A percentile compares a stretch with the other conserved stretches of the same genome.
Evolutionary conservation across 2,329 filamentous ascomycete genomes (phyloP).

Genomic region (Epichloe sp.): DNA sequence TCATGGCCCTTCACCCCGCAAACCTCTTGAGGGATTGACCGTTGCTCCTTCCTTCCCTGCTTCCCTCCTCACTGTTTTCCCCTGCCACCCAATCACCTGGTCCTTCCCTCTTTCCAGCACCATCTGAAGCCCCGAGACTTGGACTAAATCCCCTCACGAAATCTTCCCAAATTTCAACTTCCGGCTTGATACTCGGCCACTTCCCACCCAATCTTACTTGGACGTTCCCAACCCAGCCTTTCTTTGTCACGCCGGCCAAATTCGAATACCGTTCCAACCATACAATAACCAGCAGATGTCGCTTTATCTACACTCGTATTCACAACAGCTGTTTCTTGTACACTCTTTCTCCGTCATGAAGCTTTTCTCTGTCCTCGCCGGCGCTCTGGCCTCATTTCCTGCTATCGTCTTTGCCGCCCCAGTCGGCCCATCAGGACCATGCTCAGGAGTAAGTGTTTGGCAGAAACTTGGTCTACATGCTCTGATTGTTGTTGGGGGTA

Average conservation of each 20-base stretch:
- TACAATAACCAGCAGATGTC: background rate
- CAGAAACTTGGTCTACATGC: too few relatives aligned
- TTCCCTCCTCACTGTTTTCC: background rate
- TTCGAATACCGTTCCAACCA: background rate
- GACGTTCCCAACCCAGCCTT: too few relatives aligned
- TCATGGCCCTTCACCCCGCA: background rate
- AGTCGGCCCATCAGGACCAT: conserved; percentile 21
- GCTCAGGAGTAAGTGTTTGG: conserved; percentile 17
- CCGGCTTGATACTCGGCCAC: background rate
- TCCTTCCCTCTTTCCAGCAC: too few relatives aligned
- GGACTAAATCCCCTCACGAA: background rate
- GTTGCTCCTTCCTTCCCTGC: background rate
- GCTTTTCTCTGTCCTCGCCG: background rate
- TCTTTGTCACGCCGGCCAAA: too few relatives aligned
- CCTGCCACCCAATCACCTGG: too few relatives aligned
- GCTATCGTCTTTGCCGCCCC: conserved; percentile 12
- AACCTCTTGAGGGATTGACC: background rate
- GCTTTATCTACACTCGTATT: background rate
- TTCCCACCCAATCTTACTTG: background rate
- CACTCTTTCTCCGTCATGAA: conserved; percentile 3
- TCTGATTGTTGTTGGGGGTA: background rate
- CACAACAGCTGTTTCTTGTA: background rate
- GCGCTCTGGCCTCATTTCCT: conserved; percentile 8
- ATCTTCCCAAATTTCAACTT: background rate
- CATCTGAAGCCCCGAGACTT: background rate